A percentile compares a stretch with the other conserved stretches of the same genome.
Evolutionary conservation across 2,329 filamentous ascomycete genomes (phyloP).

Genomic region (Phialophora macrospora): DNA sequence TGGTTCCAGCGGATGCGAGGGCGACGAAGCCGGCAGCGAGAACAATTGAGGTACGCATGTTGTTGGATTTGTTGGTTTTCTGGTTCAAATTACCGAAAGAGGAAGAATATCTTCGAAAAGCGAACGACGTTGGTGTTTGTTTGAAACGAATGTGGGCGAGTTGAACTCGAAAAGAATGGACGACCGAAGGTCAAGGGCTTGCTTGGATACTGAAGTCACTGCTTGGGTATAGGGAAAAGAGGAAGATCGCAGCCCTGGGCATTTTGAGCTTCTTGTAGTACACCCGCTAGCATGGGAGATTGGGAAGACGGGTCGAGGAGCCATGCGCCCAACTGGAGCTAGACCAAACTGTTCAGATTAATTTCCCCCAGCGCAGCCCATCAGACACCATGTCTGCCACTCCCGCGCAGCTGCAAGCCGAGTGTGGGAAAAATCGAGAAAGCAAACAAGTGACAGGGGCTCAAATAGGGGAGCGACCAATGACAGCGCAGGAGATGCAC

Average conservation of each 20-base stretch:
- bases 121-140: conserved; percentile 22
- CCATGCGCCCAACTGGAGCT: conserved; percentile 20
- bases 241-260: conserved; percentile 28
- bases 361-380: conserved; percentile 23
- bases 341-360: conserved; percentile 20
- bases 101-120: conserved; percentile 25
- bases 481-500: conserved; percentile 1
- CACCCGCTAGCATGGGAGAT: conserved; percentile 31
- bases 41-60: conserved; percentile 43
- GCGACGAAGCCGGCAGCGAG: conserved; percentile 46
- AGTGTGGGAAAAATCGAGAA: conserved; percentile 15
- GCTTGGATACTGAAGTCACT: conserved; percentile 35
- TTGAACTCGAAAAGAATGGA: conserved; percentile 40
- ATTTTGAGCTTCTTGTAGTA: conserved; percentile 34
- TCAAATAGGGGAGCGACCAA: conserved; percentile 9
- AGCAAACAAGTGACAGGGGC: conserved; percentile 23
- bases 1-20: conserved; percentile 37
- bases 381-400: conserved; percentile 21
- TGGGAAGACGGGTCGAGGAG: conserved; percentile 19
- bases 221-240: conserved; percentile 35
- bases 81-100: conserved; percentile 32
- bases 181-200: conserved; percentile 38
- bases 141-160: conserved; percentile 37
- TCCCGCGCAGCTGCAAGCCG: conserved; percentile 7
- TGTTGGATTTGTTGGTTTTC: conserved; percentile 29